Base-by-base conservation (phyloP, 2,329 filamentous ascomycete genomes). In the Sporothrix pallida region DNA sequence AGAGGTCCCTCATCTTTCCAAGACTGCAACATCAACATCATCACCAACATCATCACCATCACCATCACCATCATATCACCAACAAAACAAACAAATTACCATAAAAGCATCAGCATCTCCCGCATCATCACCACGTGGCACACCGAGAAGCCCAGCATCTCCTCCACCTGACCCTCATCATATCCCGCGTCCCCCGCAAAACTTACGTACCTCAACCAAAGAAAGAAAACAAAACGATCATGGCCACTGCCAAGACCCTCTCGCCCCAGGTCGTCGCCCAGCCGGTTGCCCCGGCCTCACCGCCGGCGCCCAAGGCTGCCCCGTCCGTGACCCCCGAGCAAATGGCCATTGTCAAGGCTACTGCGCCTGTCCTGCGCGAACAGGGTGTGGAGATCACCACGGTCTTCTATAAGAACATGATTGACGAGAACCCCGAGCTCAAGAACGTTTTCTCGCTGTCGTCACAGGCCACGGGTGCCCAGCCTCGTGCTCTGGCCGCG, bases 271-370 rank as follows among this genome's bases (percentile, higher is more conserved):
- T 26, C 7, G 60, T 63, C 42, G 17, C 23, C 12, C 46, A 70
- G 44, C 42, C 44, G 1, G 15, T 26, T 1, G 65, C 17, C n/a
- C 56, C 65, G n/a, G 26, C 31, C 42, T 23, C 63, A 10, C 48
- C 70, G 23, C 31, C 54, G 8, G 31, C 23, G 17, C 17, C 54
- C 2, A 67, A 62, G 44, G 37, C 58, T 7, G 62, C 60, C 2
- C 75, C 78, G 46, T 67, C 87, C 73, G 83, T 93, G 74, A 90
- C 90, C 12, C 82, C 86, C 37, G 83, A 86, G 52, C 92, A 95
- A 83, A 86, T 91, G 76, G 83, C 87, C 75, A 90, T 92, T 77
- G 90, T 96, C 84, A 95, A 94, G 82, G 86, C 92, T 52, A 95
- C 93, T 1, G 92, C 90, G 54, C 93, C 93, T 1, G 87, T 93